These are phyloP conservation scores for Podospora tetraspora DNA, from an alignment of 495 filamentous ascomycete species.

Conservation along the genomic window DNA sequence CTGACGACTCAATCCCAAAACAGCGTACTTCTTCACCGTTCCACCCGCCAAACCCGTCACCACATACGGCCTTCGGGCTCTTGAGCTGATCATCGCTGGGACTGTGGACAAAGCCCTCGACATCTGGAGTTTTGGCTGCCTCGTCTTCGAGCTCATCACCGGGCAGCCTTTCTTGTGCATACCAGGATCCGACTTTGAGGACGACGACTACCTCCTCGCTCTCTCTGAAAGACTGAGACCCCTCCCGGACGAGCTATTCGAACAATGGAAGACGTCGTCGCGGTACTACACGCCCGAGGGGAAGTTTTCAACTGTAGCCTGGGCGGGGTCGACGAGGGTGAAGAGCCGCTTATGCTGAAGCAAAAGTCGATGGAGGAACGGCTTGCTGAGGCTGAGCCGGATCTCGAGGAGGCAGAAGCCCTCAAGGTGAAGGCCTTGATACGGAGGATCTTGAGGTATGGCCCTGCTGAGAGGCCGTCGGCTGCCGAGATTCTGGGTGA, in stretches of 20 bases:
- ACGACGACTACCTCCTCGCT: not conserved
- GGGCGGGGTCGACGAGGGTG: not conserved
- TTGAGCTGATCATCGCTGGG: not conserved
- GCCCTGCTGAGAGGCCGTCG: not conserved
- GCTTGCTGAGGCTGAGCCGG: not conserved
- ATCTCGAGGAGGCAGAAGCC: not conserved
- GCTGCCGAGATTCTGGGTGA: not conserved
- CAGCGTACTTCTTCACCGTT: constrained; percentile 2
- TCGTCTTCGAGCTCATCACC: constrained; percentile 6
- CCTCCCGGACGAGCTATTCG: not conserved
- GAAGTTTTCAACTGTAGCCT: not conserved
- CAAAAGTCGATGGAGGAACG: not conserved
- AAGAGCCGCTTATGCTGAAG: not conserved
- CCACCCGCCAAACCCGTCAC: not conserved
- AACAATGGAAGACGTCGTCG: not conserved
- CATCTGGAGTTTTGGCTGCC: constrained; percentile 6
- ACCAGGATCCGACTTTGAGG: not conserved
- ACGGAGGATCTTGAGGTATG: not conserved
- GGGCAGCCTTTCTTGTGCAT: not conserved
- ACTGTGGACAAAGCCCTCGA: constrained; percentile 1
- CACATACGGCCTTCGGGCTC: not conserved
- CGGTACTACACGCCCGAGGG: constrained; percentile 1
- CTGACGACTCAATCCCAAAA: not conserved
- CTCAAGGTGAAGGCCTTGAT: not conserved
- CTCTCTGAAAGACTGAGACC: not conserved